Evolutionary conservation across 2,329 filamentous ascomycete genomes (phyloP).

Genomic region (Lasiodiplodia theobromae): DNA sequence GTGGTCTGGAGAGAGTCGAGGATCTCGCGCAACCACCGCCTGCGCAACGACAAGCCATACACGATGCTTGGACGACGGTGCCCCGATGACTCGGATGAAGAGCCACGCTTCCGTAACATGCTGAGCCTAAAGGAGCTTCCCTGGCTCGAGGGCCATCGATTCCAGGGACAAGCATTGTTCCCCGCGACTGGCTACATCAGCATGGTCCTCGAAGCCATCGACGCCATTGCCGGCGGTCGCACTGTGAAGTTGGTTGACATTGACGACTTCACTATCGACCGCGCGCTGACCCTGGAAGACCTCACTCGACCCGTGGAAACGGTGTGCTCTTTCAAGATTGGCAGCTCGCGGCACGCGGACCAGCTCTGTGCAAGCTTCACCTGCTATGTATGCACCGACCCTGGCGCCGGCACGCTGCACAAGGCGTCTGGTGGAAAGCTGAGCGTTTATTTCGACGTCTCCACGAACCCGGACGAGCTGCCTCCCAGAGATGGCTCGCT

Average conservation of each 20-base stretch:
- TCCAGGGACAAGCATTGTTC: constrained; percentile 48
- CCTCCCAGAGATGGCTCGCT: background rate
- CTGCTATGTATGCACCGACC: background rate
- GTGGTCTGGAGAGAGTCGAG: constrained; percentile 33
- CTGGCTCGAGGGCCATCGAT: constrained; percentile 35
- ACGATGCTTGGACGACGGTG: constrained; percentile 33
- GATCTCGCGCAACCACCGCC: constrained; percentile 25
- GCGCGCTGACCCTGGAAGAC: constrained; percentile 2
- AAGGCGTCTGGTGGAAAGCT: background rate
- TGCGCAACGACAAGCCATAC: constrained; percentile 30
- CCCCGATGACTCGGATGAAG: constrained; percentile 27
- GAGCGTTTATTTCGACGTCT: background rate
- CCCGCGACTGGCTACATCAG: constrained; percentile 55
- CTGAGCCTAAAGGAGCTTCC: constrained; percentile 31
- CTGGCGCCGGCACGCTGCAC: background rate
- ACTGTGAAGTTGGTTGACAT: constrained; percentile 36
- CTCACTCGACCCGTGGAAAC: background rate
- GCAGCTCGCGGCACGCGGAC: background rate
- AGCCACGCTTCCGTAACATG: constrained; percentile 35
- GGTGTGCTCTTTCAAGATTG: background rate
- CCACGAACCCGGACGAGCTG: background rate
- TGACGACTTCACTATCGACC: constrained; percentile 6
- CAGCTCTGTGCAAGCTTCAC: background rate
- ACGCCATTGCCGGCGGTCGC: background rate
- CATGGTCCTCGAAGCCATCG: constrained; percentile 44